Base-by-base conservation (phyloP, 148 eudicot species). In the Bassia scoparia region DNA sequence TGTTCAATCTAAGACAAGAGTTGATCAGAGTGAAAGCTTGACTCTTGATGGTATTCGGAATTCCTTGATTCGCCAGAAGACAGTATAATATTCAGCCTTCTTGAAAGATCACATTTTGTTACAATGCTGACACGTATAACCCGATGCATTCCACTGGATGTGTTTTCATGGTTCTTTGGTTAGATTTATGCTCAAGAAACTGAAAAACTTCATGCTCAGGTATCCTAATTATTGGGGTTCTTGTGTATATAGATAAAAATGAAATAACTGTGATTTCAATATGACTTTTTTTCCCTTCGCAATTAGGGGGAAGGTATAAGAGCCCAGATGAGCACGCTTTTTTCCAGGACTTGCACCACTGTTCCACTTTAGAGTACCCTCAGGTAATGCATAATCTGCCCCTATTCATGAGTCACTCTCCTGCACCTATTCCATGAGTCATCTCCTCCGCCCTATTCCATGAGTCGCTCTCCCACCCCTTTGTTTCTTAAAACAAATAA, bases 301-400 rank as follows among this genome's bases (percentile, higher is more conserved):
- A 7, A 68, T 5, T 77, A 95, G 98, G 96, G 86, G 98, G 98
- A 70, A 83, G 98, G 77, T 95, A 89, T 72, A 77, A 77, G 80
- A 85, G 96, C 82, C 98, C 97, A 0, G 96, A 95, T 76, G 98
- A 95, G 77, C 98, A 91, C 85, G 93, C 97, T 55, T 95, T 95
- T 84, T 95, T 88, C 76, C 91, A 93, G 0, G 83, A 83, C 97
- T 93, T 21, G 83, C 88, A 31, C 85, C 97, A 18, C 34, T 91
- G 78, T 78, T 91, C 97, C 97, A 37, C 93, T 74, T 46, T 95
- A 60, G 79, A 87, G 24, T 95, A 95, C 70, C 98, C 98, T 18
- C 89, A 80, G 88, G 98, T 91, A 81, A 81, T 63, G 27, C 23
- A 30, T 8, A 43, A 18, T 55, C 31, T 9, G 10, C n/a, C 24